Evolutionary conservation across 2,329 filamentous ascomycete species (phyloP).

Genomic region (Arthrobotrys sphaeroides): DNA sequence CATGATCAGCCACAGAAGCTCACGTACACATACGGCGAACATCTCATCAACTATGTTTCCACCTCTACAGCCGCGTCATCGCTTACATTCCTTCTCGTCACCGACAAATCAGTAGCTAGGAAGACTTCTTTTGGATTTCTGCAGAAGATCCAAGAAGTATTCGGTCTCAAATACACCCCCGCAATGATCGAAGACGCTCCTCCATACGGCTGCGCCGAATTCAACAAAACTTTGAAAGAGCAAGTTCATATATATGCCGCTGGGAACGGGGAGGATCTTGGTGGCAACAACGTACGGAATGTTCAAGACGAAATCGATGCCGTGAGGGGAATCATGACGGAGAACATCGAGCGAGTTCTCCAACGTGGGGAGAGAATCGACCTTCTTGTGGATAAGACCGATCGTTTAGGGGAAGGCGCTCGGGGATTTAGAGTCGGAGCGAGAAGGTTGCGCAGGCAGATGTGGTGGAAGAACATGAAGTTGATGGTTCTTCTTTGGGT

Average conservation of each 20-base stretch:
- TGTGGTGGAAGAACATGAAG: slow-evolving; percentile 74
- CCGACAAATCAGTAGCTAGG: slow-evolving; percentile 80
- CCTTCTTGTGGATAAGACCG: slow-evolving; percentile 94
- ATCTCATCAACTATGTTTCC: slow-evolving; percentile 95
- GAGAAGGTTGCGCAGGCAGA: slow-evolving; percentile 83
- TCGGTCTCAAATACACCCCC: slow-evolving; percentile 76
- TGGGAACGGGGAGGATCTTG: slow-evolving; percentile 69
- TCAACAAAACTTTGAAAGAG: slow-evolving; percentile 70
- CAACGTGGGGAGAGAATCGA: slow-evolving; percentile 94
- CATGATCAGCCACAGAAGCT: slow-evolving; percentile 84
- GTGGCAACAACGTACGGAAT: slow-evolving; percentile 80
- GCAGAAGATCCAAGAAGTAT: slow-evolving; percentile 87
- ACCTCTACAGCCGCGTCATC: slow-evolving; percentile 72
- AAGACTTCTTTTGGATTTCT: slow-evolving; percentile 94
- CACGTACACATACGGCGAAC: slow-evolving; percentile 89
- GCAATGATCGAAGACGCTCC: slow-evolving; percentile 74
- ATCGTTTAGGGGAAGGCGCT: slow-evolving; percentile 85
- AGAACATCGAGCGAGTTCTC: slow-evolving; percentile 89
- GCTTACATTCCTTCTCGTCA: slow-evolving; percentile 90
- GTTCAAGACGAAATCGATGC: slow-evolving; percentile 92
- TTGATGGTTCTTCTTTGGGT: slow-evolving; percentile 86
- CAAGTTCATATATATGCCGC: slow-evolving; percentile 56
- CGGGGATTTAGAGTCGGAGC: slow-evolving; percentile 89
- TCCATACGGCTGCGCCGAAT: slow-evolving; percentile 87
- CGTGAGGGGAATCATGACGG: slow-evolving; percentile 90